Evolutionary conservation across 1,139 yeast genomes (phyloP).

Genomic region (Kurtzmaniella quercitrusa): DNA sequence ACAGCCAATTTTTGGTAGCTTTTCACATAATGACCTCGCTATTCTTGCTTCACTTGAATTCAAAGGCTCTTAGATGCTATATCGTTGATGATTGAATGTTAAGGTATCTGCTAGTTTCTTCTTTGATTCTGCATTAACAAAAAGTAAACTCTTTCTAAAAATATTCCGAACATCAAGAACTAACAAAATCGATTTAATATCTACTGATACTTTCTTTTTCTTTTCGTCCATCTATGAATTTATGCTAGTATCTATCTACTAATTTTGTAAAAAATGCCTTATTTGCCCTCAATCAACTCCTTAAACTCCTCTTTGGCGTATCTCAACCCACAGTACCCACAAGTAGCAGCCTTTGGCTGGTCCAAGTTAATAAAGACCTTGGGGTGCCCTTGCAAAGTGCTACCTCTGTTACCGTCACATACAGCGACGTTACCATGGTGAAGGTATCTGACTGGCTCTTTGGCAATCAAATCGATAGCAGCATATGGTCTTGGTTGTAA

Average conservation of each 20-base stretch:
- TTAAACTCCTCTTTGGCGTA: slow-evolving; percentile 52
- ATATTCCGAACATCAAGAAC: too few species aligned
- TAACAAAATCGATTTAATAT: too few species aligned
- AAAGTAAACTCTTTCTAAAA: too few species aligned
- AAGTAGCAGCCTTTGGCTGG: slow-evolving; percentile 64
- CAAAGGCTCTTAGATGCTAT: too few species aligned
- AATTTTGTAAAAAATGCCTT: neutral
- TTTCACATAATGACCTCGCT: too few species aligned
- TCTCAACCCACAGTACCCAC: slow-evolving; percentile 78
- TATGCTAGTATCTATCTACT: neutral
- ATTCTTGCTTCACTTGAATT: too few species aligned
- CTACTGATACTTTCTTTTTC: neutral
- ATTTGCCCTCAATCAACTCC: slow-evolving; percentile 30
- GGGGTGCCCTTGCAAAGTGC: slow-evolving; percentile 77
- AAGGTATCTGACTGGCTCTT: slow-evolving; percentile 68
- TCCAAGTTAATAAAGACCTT: slow-evolving; percentile 79
- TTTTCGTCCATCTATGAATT: neutral
- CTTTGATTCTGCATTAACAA: too few species aligned
- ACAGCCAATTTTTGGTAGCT: too few species aligned
- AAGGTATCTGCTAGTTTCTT: too few species aligned
- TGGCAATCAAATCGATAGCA: slow-evolving; percentile 77
- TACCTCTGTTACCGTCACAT: slow-evolving; percentile 78
- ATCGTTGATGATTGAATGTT: too few species aligned
- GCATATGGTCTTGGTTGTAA: slow-evolving; percentile 79
- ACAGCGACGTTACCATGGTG: slow-evolving; percentile 62